Conservation (phyloP, 768 basidiomycete genomes). For the Lentinula sp. region DNA sequence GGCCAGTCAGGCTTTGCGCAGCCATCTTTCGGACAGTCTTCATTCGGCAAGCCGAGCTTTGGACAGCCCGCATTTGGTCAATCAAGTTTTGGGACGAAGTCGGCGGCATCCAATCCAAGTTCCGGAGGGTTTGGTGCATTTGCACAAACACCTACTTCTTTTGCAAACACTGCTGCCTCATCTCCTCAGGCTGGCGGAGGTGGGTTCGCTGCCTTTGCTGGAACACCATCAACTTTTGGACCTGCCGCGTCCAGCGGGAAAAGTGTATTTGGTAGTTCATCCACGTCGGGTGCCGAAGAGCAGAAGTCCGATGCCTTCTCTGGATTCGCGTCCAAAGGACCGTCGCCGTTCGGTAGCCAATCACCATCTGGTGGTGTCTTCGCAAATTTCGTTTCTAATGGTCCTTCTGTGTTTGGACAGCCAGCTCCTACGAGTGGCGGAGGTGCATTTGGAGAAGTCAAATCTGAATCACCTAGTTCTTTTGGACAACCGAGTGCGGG, state of each 20-base stretch:
- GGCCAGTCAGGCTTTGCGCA: slow-evolving; percentile 25
- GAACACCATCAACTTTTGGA: slow-evolving; percentile 22
- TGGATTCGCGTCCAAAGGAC: slow-evolving; percentile 4
- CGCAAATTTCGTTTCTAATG: not conserved
- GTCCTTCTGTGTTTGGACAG: slow-evolving; percentile 6
- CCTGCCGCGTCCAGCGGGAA: slow-evolving; percentile 7
- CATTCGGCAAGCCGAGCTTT: slow-evolving; percentile 33
- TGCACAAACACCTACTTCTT: not conserved
- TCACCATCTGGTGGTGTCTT: not conserved
- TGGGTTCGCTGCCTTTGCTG: slow-evolving; percentile 10
- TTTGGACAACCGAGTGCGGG: slow-evolving; percentile 1
- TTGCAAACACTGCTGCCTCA: not conserved
- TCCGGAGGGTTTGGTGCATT: slow-evolving; percentile 7
- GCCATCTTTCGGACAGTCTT: slow-evolving; percentile 17
- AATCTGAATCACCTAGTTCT: not conserved
- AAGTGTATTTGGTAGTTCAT: not conserved
- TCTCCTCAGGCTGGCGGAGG: slow-evolving; percentile 6
- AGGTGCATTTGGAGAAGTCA: not conserved
- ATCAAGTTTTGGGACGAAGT: slow-evolving; percentile 28
- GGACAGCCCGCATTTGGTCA: slow-evolving; percentile 31
- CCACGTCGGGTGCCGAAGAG: not conserved
- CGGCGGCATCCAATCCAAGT: not conserved
- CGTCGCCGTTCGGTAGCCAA: not conserved
- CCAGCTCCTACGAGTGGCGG: not conserved
- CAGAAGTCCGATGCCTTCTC: not conserved